Conservation (phyloP, 1,284 basidiomycete species). For the Apiotrichum porosum region DNA sequence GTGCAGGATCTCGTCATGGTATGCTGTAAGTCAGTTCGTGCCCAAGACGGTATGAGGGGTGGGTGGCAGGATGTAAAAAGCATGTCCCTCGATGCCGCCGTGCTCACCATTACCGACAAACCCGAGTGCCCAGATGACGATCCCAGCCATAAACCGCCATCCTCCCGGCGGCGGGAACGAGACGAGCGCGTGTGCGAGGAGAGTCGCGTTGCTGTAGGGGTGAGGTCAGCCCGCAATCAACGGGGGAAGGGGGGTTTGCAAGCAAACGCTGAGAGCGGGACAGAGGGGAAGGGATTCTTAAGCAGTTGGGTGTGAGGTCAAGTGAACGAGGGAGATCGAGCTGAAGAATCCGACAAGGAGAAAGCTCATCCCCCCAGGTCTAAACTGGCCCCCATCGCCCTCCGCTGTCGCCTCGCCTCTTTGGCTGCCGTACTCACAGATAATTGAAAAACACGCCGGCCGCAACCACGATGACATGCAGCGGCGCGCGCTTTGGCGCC, state of each 20-base stretch:
- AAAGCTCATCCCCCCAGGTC: too few relatives aligned
- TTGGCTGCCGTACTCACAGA: constrained; percentile 70
- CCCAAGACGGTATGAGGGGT: too few relatives aligned
- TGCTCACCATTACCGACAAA: constrained; percentile 61
- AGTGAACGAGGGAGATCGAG: not conserved
- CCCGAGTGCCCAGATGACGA: constrained; percentile 64
- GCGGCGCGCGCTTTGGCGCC: constrained; percentile 70
- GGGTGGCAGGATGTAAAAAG: not conserved
- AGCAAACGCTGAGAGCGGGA: too few relatives aligned
- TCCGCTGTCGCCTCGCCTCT: too few relatives aligned
- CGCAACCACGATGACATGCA: constrained; percentile 64
- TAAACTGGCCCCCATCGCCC: too few relatives aligned
- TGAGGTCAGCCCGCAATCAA: not conserved
- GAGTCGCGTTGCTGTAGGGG: constrained; percentile 26
- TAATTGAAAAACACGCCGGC: constrained; percentile 63
- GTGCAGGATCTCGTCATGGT: constrained; percentile 82
- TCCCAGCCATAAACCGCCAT: constrained; percentile 59
- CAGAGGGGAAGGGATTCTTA: too few relatives aligned
- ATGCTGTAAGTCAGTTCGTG: constrained; percentile 47
- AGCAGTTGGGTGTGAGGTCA: too few relatives aligned
- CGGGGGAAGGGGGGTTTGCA: too few relatives aligned
- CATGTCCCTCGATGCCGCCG: not conserved
- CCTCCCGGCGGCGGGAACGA: constrained; percentile 27
- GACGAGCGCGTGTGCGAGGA: constrained; percentile 24
- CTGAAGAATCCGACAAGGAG: constrained; percentile 45